Percentiles rank a stretch among this genome's conserved stretches.
Conservation (phyloP, 306 rosid species). For the Pyrus pyrifolia region DNA sequence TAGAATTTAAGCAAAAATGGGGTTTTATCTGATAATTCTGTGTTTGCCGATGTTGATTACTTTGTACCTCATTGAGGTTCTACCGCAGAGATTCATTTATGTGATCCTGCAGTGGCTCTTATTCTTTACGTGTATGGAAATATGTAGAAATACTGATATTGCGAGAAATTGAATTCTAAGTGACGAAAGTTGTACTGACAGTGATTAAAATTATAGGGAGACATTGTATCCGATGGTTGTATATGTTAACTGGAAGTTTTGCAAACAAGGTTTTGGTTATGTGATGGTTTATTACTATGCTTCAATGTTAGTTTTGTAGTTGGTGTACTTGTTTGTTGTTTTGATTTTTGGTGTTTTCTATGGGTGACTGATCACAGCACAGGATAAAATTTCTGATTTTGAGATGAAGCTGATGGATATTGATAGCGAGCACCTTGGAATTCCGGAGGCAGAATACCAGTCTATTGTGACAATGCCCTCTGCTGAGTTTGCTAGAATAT, state of each 20-base stretch:
- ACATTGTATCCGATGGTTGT: not conserved
- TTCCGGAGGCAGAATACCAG: constrained; percentile 91
- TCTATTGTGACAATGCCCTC: constrained; percentile 95
- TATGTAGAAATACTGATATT: too few relatives aligned
- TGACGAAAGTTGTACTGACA: not conserved
- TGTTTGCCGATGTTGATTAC: not conserved
- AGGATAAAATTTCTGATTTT: constrained; percentile 85
- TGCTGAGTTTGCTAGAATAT: constrained; percentile 78
- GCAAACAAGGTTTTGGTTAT: not conserved
- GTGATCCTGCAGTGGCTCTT: not conserved
- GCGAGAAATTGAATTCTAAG: not conserved
- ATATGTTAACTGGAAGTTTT: not conserved
- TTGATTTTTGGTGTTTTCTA: not conserved
- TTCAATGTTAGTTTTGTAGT: not conserved
- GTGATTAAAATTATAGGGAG: not conserved
- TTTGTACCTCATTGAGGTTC: not conserved
- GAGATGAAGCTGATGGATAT: constrained; percentile 99
- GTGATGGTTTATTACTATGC: not conserved
- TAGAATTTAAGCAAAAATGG: not conserved
- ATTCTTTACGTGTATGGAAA: not conserved
- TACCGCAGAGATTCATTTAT: not conserved
- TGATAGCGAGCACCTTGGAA: constrained; percentile 93
- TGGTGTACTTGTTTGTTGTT: not conserved
- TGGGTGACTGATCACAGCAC: constrained; percentile 24
- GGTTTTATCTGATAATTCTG: not conserved